Evolutionary conservation across 2,329 filamentous ascomycete genomes (phyloP).

Genomic region (Paraphaeosphaeria sporulosa): DNA sequence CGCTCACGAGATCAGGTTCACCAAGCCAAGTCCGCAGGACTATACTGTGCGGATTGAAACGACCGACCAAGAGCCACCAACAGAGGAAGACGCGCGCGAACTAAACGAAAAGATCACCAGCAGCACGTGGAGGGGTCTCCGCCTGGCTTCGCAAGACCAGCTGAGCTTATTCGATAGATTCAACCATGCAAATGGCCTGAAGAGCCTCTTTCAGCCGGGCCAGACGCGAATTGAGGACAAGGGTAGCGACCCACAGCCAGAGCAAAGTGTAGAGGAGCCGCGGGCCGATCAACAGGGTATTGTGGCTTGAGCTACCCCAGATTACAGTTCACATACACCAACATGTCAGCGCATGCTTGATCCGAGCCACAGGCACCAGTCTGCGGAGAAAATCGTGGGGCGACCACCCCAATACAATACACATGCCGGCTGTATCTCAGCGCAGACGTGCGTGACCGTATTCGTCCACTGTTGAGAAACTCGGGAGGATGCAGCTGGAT

Average conservation of each 20-base stretch:
- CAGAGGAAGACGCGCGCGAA: conserved; percentile 65
- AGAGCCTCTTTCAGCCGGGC: conserved; percentile 57
- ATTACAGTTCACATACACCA: neutral
- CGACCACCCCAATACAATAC: neutral
- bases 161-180: conserved; percentile 86
- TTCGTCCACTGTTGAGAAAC: conserved; percentile 28
- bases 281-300: conserved; percentile 48
- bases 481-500: conserved; percentile 28
- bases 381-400: neutral
- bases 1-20: conserved; percentile 62
- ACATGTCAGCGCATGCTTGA: neutral
- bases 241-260: conserved; percentile 46
- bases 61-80: conserved; percentile 82
- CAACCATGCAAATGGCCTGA: conserved; percentile 73
- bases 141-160: conserved; percentile 77
- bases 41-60: conserved; percentile 78
- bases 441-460: neutral
- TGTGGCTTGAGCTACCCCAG: conserved; percentile 27
- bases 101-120: conserved; percentile 78
- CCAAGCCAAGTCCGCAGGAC: conserved; percentile 71
- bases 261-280: conserved; percentile 50
- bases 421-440: neutral
- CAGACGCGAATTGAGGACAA: conserved; percentile 44
- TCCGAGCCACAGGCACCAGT: neutral
- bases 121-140: conserved; percentile 88